A percentile compares a stretch with the other conserved stretches of the same genome.
phyloP scores from a whole-genome alignment of 441 rosid species.

The Hura crepitans region DNA sequence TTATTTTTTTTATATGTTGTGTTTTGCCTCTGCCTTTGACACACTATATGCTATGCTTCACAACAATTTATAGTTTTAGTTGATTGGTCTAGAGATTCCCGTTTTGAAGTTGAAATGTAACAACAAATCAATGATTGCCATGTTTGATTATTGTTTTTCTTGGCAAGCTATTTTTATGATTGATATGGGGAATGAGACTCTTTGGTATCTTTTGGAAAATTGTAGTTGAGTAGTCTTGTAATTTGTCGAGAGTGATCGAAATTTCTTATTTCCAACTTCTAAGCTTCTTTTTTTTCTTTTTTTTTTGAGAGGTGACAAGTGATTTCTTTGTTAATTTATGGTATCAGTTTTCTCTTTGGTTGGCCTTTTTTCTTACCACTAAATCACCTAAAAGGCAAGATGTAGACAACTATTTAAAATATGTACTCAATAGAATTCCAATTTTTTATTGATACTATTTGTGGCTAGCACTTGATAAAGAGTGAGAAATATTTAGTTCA shows the following conservation, averaged over 20 bases:
- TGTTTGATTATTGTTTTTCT: constrained; percentile 10
- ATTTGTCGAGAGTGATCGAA: background rate
- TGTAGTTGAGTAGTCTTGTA: constrained; percentile 12
- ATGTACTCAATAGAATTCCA: too few species aligned
- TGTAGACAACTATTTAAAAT: background rate
- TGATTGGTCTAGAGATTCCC: constrained; percentile 10
- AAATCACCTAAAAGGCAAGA: constrained; percentile 7
- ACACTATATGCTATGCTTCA: background rate
- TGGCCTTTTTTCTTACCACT: background rate
- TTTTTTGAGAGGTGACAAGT: background rate
- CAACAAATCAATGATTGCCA: constrained; percentile 21
- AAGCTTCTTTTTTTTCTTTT: background rate
- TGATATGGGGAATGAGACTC: constrained; percentile 12
- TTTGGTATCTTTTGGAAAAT: background rate
- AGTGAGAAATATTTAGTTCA: too few species aligned
- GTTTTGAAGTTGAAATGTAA: constrained; percentile 25
- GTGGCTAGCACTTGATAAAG: too few species aligned
- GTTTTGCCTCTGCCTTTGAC: constrained; percentile 1
- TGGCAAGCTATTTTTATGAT: constrained; percentile 12
- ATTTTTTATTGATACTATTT: too few species aligned
- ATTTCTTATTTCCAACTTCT: background rate
- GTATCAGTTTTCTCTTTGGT: background rate
- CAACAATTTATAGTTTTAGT: constrained; percentile 20
- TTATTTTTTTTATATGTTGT: background rate
- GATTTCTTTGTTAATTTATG: background rate